Conservation (phyloP, 352 stramenopile species). For the Phytophthora capsici region DNA sequence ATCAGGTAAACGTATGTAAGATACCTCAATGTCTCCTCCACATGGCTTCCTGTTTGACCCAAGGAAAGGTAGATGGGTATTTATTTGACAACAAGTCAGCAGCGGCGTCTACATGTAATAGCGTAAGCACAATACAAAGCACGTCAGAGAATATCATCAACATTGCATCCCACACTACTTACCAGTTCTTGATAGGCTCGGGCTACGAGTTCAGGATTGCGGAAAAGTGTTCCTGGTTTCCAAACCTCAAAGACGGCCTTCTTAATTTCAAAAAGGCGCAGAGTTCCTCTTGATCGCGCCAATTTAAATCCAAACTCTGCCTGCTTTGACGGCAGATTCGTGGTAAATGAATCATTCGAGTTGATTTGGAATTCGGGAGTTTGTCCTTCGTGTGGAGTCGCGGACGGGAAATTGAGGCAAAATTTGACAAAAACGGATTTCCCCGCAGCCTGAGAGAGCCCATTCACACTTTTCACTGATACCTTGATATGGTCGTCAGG, state of each 20-base stretch:
- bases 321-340: conserved; percentile 26
- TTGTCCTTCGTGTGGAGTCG: conserved; percentile 64
- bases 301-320: conserved; percentile 57
- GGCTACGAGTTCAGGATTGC: conserved; percentile 71
- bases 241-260: conserved; percentile 84
- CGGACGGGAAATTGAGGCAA: conserved; percentile 71
- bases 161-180: conserved; percentile 1
- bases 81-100: conserved; percentile 56
- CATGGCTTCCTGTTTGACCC: conserved; percentile 72
- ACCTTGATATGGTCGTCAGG: conserved; percentile 63
- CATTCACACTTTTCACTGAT: conserved; percentile 53
- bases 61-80: conserved; percentile 64
- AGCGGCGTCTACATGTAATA: conserved; percentile 60
- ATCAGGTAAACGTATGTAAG: too few relatives aligned
- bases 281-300: conserved; percentile 63
- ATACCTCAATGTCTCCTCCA: conserved; percentile 71
- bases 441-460: conserved; percentile 42
- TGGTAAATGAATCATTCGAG: conserved; percentile 34
- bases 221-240: conserved; percentile 62
- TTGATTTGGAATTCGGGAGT: conserved; percentile 49
- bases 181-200: conserved; percentile 75
- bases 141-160: background rate
- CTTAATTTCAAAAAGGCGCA: conserved; percentile 84
- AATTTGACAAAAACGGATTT: conserved; percentile 79
- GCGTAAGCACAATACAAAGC: background rate